Base-by-base conservation (phyloP, 75 land plant genomes). In the Cryptomeria japonica region DNA sequence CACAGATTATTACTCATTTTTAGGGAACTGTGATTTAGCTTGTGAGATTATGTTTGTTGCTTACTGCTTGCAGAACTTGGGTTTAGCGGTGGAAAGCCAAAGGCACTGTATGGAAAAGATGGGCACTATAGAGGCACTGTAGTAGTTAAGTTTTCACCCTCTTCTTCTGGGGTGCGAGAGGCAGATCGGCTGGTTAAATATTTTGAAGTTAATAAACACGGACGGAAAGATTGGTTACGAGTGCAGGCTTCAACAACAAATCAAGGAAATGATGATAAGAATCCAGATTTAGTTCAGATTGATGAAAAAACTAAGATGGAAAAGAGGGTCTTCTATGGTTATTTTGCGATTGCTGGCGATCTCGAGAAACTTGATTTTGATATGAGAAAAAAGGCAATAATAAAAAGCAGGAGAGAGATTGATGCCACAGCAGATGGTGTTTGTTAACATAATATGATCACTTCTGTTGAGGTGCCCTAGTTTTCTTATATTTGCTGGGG, bases 321-420 rank as follows among this genome's bases (percentile, higher is more conserved):
- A 84, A 91, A 89, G 61, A 91, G 94, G 11, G 88, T 94, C 4
- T 82, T 95, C 18, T 95, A 94, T 88, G 96, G 95, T 25, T 90
- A 95, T 87, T 25, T 95, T 83, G 93, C 86, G 44, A 94, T 93
- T 46, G 94, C 91, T 47, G 37, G 87, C 51, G 96, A 95, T 85
- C 88, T 93, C n/a, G 96, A 93, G 58, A 92, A 91, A 82, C 88
- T 94, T 76, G 95, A 94, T 85, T 90, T 89, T 88, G 96, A 94
- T 31, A 87, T 88, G 19, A 90, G 86, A 78, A 94, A 93, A 86
- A 91, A 88, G 88, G 93, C 87, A 14, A 7, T 56, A 12, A 85
- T 95, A 44, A 93, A 92, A 87, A 94, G 94, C 88, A 87, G 78
- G 53, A 90, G 80, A 87, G 93, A 94, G 8, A 44, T 92, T 15